Evolutionary conservation across 495 filamentous ascomycete genomes (phyloP), one percentile per base, ranked within the genome.

Genomic region (Cercophora newfieldiana): DNA sequence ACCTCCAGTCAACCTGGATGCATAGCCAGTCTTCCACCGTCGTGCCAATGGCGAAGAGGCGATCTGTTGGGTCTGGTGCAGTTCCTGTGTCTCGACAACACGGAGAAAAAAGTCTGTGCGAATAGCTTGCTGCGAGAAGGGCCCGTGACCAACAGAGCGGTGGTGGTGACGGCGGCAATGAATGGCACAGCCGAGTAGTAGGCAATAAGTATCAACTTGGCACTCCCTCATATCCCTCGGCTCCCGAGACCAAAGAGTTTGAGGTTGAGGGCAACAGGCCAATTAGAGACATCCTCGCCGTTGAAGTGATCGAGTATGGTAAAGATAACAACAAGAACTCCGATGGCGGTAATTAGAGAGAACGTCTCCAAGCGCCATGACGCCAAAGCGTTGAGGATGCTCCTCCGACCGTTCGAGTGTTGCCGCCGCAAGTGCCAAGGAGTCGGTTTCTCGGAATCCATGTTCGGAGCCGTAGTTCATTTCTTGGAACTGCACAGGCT

Each of bases 241-340:
- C 63, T 65, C 22, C 22, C 63, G 24, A 33, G 21, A 6, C 59
- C 63, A 47, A 65, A 59, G 63, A 33, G 55, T 51, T n/a, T 65
- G 24, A 59, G 63, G 12, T 59, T 65, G 16, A 65, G 18, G 28
- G 25, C 25, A 2, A 31, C n/a, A 7, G 63, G 63, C 63, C 56
- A 65, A 12, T 31, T 28, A 14, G 63, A 55, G 37, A 65, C 56
- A 25, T 51, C 19, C 24, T 59, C 19, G 4, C 63, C 63, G 37
- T 44, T 26, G 63, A 47, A 65, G n/a, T 51, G 16, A 10, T 37
- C 24, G 8, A 65, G 54, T 21, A 44, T 25, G 55, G 33, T 21
- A n/a, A 59, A 59, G 8, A 65, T 59, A 26, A 55, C 56, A 28
- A 31, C 54, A 5, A 65, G 54, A 3, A 33, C 31, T 7, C 63